phyloP scores from a whole-genome alignment of 2,329 filamentous ascomycete species.

The Rhytidhysteron rufulum region DNA sequence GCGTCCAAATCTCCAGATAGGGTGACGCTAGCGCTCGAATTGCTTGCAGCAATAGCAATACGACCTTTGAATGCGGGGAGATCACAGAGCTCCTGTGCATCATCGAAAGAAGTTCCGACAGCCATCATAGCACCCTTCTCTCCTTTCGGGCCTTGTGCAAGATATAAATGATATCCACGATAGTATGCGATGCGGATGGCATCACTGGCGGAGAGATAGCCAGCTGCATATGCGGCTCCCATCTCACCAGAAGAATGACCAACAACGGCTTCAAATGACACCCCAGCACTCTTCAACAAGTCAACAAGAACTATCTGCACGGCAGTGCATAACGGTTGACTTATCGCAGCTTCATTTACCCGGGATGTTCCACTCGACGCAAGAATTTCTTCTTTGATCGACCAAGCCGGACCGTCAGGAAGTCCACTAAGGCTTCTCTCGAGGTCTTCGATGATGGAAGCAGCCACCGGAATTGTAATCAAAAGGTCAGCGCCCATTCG shows the following conservation, averaged over 20 bases:
- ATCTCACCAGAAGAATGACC: constrained; percentile 16
- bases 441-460: constrained; percentile 4
- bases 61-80: neutral
- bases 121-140: constrained; percentile 25
- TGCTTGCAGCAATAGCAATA: constrained; percentile 13
- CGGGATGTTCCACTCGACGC: constrained; percentile 3
- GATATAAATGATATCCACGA: constrained; percentile 5
- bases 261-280: constrained; percentile 6
- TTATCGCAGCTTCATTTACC: constrained; percentile 6
- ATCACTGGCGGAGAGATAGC: constrained; percentile 4
- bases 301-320: constrained; percentile 14
- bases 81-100: constrained; percentile 1
- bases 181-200: constrained; percentile 10
- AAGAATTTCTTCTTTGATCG: constrained; percentile 21
- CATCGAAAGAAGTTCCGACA: constrained; percentile 16
- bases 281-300: constrained; percentile 6
- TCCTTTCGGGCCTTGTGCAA: neutral
- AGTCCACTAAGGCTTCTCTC: constrained; percentile 3
- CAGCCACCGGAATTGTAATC: neutral
- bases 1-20: constrained; percentile 38
- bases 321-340: constrained; percentile 11
- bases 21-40: constrained; percentile 36
- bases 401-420: constrained; percentile 17
- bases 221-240: constrained; percentile 12
- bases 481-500: constrained; percentile 35